phyloP scores from a whole-genome alignment of 2,329 filamentous ascomycete genomes.

The Diaporthe sp. region DNA sequence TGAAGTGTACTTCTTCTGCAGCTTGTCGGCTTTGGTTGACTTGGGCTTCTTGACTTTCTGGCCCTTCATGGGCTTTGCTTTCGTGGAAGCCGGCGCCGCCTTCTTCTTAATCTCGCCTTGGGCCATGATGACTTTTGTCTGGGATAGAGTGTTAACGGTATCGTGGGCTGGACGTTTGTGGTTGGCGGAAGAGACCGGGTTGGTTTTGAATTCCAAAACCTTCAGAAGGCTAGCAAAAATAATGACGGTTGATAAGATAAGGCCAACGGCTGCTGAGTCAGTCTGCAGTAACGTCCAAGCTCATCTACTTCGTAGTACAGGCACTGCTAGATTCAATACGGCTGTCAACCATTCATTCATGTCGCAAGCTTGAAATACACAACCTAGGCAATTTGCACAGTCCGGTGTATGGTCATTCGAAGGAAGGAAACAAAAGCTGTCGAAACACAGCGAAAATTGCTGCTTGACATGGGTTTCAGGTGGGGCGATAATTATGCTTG shows the following conservation, averaged over 20 bases:
- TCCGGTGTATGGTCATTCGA: too few species aligned
- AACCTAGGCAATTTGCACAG: not conserved
- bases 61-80: conserved; percentile 62
- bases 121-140: conserved; percentile 57
- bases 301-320: not conserved
- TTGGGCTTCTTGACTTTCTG: conserved; percentile 55
- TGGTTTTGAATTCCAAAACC: not conserved
- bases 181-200: not conserved
- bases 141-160: not conserved
- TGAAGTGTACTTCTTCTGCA: conserved; percentile 67
- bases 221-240: conserved; percentile 3
- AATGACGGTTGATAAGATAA: conserved; percentile 18
- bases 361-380: too few species aligned
- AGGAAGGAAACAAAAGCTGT: not conserved
- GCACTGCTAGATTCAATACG: not conserved
- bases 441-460: not conserved
- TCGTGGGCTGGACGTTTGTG: not conserved
- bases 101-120: conserved; percentile 68
- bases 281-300: not conserved
- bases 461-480: not conserved
- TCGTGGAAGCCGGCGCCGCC: conserved; percentile 55
- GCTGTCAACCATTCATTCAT: not conserved
- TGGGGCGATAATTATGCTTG: not conserved
- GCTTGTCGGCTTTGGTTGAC: conserved; percentile 61
- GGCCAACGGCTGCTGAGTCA: conserved; percentile 1